Evolutionary conservation across 495 filamentous ascomycete species (phyloP).

Genomic region (Aspergillus nanangensis): DNA sequence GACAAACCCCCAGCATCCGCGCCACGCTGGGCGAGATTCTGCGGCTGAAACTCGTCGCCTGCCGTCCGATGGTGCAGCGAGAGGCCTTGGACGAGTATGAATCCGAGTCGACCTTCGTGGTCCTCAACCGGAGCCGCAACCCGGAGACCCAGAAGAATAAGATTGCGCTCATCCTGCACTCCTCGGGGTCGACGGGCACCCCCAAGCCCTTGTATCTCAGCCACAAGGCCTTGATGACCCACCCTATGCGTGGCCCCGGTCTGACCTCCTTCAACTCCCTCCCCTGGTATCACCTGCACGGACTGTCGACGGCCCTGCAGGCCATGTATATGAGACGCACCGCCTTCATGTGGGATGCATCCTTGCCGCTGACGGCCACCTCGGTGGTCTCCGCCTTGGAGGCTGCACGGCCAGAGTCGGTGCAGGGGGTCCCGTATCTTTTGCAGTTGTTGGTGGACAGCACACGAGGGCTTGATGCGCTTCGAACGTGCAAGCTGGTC

Average conservation of each 20-base stretch:
- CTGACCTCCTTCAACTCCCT: conserved; percentile 50
- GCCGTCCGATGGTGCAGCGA: conserved; percentile 22
- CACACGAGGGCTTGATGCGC: conserved; percentile 37
- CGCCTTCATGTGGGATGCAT: conserved; percentile 45
- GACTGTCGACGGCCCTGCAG: conserved; percentile 40
- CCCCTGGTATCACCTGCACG: conserved; percentile 53
- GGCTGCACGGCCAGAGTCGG: conserved; percentile 41
- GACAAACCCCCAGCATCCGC: conserved; percentile 32
- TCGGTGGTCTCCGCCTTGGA: conserved; percentile 44
- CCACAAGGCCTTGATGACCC: conserved; percentile 38
- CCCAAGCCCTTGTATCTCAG: conserved; percentile 49
- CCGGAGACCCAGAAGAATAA: conserved; percentile 24
- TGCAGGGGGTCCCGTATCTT: conserved; percentile 55
- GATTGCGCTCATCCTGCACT: conserved; percentile 48
- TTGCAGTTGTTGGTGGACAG: conserved; percentile 50
- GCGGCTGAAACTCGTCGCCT: conserved; percentile 27
- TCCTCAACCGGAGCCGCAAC: conserved; percentile 29
- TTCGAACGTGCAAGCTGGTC: conserved; percentile 43
- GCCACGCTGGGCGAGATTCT: conserved; percentile 40
- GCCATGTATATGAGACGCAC: conserved; percentile 50
- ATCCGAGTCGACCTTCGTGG: conserved; percentile 21
- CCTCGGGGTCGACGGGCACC: conserved; percentile 54
- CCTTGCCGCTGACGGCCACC: conserved; percentile 50
- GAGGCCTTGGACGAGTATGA: conserved; percentile 9
- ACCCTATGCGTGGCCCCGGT: conserved; percentile 23